Evolutionary conservation across 2,329 filamentous ascomycete genomes (phyloP).

Genomic region (Samsoniella hepiali): DNA sequence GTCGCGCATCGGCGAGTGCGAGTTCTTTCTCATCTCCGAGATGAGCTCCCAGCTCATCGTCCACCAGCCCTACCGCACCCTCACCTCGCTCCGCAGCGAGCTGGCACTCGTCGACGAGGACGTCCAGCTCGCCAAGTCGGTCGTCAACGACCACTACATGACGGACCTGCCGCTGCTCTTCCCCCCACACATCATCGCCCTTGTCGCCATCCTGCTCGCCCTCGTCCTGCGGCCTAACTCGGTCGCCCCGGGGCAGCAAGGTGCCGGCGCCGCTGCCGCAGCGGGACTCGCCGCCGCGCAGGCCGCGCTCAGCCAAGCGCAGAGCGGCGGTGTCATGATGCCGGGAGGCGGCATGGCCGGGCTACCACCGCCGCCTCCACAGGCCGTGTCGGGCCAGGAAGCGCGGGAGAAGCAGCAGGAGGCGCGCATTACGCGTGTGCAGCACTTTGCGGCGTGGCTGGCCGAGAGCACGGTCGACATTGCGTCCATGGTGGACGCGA

Average conservation of each 20-base stretch:
- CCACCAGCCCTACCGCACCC: constrained; percentile 83
- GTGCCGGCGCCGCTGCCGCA: constrained; percentile 32
- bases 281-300: constrained; percentile 49
- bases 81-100: constrained; percentile 66
- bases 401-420: constrained; percentile 50
- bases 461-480: constrained; percentile 85
- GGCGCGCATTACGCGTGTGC: constrained; percentile 61
- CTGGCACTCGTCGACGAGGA: constrained; percentile 76
- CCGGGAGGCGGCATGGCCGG: not conserved
- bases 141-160: constrained; percentile 90
- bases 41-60: constrained; percentile 87
- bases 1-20: constrained; percentile 85
- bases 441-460: constrained; percentile 69
- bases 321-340: constrained; percentile 27
- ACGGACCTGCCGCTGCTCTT: constrained; percentile 86
- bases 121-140: constrained; percentile 69
- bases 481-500: constrained; percentile 80
- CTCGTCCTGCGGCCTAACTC: constrained; percentile 70
- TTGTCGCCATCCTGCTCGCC: constrained; percentile 79
- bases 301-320: constrained; percentile 47
- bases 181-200: constrained; percentile 82
- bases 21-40: constrained; percentile 88
- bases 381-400: constrained; percentile 26
- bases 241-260: constrained; percentile 29
- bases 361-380: not conserved